phyloP scores from a whole-genome alignment of 371 early-diverging fungal genomes.

The Apophysomyces ossiformis region DNA sequence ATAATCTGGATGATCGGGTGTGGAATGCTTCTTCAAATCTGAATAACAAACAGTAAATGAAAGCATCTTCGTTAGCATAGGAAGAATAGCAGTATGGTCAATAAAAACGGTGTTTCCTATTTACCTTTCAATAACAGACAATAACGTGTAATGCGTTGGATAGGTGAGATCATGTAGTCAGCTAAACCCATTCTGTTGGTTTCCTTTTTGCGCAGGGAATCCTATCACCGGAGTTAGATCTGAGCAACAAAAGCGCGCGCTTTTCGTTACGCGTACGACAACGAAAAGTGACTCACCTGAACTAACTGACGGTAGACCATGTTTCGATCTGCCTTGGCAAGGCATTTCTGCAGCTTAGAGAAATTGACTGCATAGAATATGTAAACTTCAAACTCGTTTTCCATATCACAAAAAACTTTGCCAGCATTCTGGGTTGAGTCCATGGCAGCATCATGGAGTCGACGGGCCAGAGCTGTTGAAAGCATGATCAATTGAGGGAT shows the following conservation, averaged over 20 bases:
- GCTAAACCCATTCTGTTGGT: constrained; percentile 41
- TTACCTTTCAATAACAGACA: constrained; percentile 54
- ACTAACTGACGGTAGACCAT: constrained; percentile 42
- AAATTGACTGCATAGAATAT: constrained; percentile 49
- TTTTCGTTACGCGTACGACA: not conserved
- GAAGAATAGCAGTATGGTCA: not conserved
- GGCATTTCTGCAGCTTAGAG: constrained; percentile 35
- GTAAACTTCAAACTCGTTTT: constrained; percentile 46
- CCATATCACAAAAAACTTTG: constrained; percentile 46
- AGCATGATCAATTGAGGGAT: constrained; percentile 47
- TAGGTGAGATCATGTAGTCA: constrained; percentile 61
- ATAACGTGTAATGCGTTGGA: constrained; percentile 58
- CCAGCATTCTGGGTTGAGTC: constrained; percentile 29
- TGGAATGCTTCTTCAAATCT: constrained; percentile 54
- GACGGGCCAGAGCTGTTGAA: constrained; percentile 37
- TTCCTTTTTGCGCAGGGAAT: constrained; percentile 43
- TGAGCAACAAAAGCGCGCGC: constrained; percentile 14
- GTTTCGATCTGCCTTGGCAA: constrained; percentile 33
- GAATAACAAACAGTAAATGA: not conserved
- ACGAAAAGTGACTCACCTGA: constrained; percentile 22
- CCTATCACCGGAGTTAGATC: constrained; percentile 31
- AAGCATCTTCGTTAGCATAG: constrained; percentile 8
- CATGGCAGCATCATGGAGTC: constrained; percentile 29
- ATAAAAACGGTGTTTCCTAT: not conserved
- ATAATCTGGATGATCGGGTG: constrained; percentile 40